Evolutionary conservation across 164 flowering plant species (phyloP), one percentile per base, ranked within the genome.

Genomic region (Paratinospora sagittata): DNA sequence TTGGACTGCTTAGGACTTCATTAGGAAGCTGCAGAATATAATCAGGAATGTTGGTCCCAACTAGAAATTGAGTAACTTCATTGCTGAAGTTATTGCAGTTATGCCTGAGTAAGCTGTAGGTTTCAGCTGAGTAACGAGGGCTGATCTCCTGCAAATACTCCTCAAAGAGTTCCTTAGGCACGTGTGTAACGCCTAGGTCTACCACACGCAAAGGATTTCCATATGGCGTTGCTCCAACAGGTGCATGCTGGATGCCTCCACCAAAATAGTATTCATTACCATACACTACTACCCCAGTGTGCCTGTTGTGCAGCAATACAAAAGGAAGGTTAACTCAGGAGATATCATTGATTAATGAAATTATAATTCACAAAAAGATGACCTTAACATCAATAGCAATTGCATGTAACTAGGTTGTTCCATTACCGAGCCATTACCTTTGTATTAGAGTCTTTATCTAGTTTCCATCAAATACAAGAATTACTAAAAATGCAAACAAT

Each of bases 31-130:
- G 83, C 69, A 96, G 75, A 37, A 96, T 96, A 49, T 89, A 93
- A 23, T 91, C 93, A 1, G 98, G 99, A 74, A 96, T 87, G 21
- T 78, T 74, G 14, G 70, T 72, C 27, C 97, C 91, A 39, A 93
- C 97, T 78, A 96, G 79, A 78, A 96, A 96, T 70, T 90, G 99
- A 9, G 97, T 85, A 74, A 96, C 89, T 81, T 96, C 99, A 75
- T 96, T 96, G 82, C 92, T 90, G 78, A 96, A 96, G 79, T 91
- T 96, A 82, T 96, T 96, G 85, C 99, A 96, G 68, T 96, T 96
- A 74, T 96, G 97, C 5, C 69, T 70, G 23, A 96, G 90, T 78
- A 96, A 81, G 78, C 84, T 90, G 78, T 93, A 96, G 8, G 96
- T 89, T 76, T 93, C 97, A 27, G 95, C 97, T 2, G 92, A 90